Base-by-base conservation (phyloP, 208 protist genomes). In the Trypanosoma platydactyli region DNA sequence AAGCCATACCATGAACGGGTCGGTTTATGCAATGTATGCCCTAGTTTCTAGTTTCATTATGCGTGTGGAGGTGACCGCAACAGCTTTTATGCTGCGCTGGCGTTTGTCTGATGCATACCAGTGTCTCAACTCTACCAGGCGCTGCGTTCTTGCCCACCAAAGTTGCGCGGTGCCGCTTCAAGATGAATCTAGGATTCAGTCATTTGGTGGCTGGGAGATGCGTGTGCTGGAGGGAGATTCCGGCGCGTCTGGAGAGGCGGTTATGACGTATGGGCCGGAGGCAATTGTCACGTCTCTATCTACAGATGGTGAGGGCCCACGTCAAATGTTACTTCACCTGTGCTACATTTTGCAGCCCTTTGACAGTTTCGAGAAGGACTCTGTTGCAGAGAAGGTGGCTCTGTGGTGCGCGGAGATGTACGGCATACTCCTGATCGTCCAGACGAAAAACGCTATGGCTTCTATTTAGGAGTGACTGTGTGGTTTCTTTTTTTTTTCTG, bases 331-430 rank as follows among this genome's bases (percentile, higher is more conserved):
- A 42, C 52, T 68, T 25, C 27, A 42, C 29, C 24, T 68, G 3
- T 61, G 53, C 22, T 61, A 61, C 24, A 16, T 61, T 25, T 16
- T 68, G 20, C 52, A 61, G 53, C 52, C 64, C 3, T 68, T 68
- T 53, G 52, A 54, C 27, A 5, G 51, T 15, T 68, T 61, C 42
- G 53, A 24, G 24, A 60, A 42, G 41, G 38, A 54, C n/a, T 54
- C 64, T 1, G 25, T 44, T n/a, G 52, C 42, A 22, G 64, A 60
- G 54, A 3, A 22, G 27, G 33, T 61, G 30, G 53, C 41, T 25
- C 3, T 68, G 48, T 77, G 71, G 71, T 59, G 63, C 41, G 27
- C 49, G 15, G 63, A 68, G 33, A 70, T 50, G 41, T 76, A 71
- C 44, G 71, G 48, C 18, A 68, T 59, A 29, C 38, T 77, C 13